Conservation (phyloP, 306 rosid species). For the Luffa acutangula region DNA sequence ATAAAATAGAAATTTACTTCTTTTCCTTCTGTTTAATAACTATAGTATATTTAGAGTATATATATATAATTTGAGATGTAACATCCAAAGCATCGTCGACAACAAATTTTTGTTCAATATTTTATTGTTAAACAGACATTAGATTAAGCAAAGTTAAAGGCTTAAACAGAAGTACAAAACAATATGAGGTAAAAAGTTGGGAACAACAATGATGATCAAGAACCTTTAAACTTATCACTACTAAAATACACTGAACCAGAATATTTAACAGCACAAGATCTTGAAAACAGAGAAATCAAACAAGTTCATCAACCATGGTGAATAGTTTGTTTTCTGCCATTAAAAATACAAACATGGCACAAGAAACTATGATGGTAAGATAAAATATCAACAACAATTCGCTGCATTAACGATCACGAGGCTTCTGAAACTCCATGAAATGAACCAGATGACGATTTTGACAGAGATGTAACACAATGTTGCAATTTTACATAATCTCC, state of each 20-base stretch:
- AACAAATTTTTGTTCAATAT: background rate
- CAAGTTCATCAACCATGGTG: background rate
- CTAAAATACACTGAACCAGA: background rate
- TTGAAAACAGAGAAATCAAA: background rate
- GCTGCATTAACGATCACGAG: background rate
- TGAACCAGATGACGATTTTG: background rate
- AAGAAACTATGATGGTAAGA: background rate
- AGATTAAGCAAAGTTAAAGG: background rate
- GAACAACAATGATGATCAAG: background rate
- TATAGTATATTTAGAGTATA: background rate
- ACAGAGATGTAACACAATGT: background rate
- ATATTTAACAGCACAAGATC: background rate
- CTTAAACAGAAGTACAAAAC: background rate
- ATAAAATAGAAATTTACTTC: background rate
- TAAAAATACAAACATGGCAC: background rate
- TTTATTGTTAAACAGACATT: background rate
- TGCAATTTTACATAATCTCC: background rate
- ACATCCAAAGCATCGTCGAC: background rate
- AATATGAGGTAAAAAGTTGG: background rate
- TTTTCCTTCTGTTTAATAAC: background rate
- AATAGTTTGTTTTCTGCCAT: background rate
- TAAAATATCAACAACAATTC: background rate
- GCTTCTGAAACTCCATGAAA: background rate
- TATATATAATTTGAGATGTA: background rate
- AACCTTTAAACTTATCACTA: background rate